These are phyloP conservation scores for Penicillium soppii DNA, from an alignment of 495 filamentous ascomycete genomes.

Conservation along the genomic window DNA sequence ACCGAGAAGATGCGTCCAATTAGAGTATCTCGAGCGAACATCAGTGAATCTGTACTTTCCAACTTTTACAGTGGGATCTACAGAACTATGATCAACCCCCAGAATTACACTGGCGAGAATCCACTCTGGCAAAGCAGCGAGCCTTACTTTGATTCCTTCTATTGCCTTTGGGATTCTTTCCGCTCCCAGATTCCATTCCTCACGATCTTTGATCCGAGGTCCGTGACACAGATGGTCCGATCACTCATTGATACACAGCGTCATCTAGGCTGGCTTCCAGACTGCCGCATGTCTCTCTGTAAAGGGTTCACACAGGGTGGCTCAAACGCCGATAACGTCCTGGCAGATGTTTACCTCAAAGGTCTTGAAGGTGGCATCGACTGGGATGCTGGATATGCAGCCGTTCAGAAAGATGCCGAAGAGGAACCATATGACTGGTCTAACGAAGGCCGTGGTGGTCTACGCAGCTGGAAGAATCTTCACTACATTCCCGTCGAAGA, in stretches of 20 bases:
- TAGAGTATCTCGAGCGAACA: conserved; percentile 44
- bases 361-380: conserved; percentile 60
- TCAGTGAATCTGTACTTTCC: conserved; percentile 57
- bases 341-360: conserved; percentile 76
- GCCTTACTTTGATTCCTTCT: conserved; percentile 59
- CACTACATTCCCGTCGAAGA: conserved; percentile 69
- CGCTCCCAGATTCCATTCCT: conserved; percentile 64
- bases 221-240: conserved; percentile 63
- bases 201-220: conserved; percentile 62
- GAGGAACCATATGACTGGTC: conserved; percentile 64
- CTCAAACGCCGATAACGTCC: conserved; percentile 71
- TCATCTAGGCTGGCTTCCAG: conserved; percentile 66
- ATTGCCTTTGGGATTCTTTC: conserved; percentile 63
- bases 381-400: conserved; percentile 66
- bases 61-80: conserved; percentile 56
- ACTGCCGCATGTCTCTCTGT: conserved; percentile 64
- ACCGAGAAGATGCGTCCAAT: conserved; percentile 55
- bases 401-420: conserved; percentile 70
- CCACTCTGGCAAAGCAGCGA: conserved; percentile 66
- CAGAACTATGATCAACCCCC: conserved; percentile 65
- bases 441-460: conserved; percentile 71
- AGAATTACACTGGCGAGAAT: conserved; percentile 74
- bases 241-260: conserved; percentile 72
- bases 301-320: conserved; percentile 72
- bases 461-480: conserved; percentile 65